phyloP scores from a whole-genome alignment of 768 basidiomycete genomes.

The Polyporus arcularius region DNA sequence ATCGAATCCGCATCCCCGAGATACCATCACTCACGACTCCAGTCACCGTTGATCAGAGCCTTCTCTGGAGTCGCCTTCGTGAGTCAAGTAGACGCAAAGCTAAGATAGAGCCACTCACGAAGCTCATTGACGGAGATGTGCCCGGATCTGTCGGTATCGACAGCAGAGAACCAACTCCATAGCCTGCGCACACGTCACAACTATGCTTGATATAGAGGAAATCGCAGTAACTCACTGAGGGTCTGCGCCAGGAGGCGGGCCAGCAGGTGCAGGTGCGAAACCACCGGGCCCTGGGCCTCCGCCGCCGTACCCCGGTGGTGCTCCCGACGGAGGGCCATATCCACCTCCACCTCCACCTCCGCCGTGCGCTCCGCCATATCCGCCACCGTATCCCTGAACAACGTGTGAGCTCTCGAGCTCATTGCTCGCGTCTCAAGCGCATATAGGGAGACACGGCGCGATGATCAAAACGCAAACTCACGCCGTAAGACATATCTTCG shows the following conservation, averaged over 20 bases:
- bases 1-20: not conserved
- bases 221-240: constrained; percentile 57
- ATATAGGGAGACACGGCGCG: not conserved
- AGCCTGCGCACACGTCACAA: constrained; percentile 43
- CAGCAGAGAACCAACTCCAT: constrained; percentile 72
- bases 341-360: constrained; percentile 28
- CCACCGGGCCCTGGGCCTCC: constrained; percentile 25
- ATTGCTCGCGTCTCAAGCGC: not conserved
- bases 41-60: constrained; percentile 64
- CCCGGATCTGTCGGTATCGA: constrained; percentile 71
- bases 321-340: constrained; percentile 31
- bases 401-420: not conserved
- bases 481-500: constrained; percentile 2
- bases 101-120: too few species aligned
- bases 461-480: not conserved
- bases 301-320: constrained; percentile 14
- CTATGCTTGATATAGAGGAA: not conserved
- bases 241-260: constrained; percentile 68
- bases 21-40: constrained; percentile 57
- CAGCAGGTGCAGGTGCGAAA: constrained; percentile 34
- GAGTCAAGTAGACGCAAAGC: too few species aligned
- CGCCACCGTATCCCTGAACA: constrained; percentile 4
- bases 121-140: constrained; percentile 66
- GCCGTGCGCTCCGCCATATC: constrained; percentile 6
- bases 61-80: too few species aligned